Evolutionary conservation across 768 basidiomycete species (phyloP).

Genomic region (Pulveroboletus sp.): DNA sequence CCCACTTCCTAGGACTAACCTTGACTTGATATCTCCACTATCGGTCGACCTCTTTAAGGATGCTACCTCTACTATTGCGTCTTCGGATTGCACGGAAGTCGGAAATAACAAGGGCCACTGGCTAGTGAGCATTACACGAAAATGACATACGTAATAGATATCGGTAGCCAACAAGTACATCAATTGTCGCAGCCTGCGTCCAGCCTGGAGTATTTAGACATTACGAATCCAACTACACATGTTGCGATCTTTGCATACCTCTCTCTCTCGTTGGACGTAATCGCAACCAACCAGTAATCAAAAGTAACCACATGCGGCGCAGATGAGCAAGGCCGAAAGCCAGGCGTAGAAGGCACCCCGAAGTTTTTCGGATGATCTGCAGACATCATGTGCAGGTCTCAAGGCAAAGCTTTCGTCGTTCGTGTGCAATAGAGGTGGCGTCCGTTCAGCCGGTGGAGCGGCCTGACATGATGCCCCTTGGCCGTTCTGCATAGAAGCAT

Average conservation of each 20-base stretch:
- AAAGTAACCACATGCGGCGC: constrained; percentile 62
- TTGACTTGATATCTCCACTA: constrained; percentile 15
- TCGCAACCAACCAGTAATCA: constrained; percentile 55
- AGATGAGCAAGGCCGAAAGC: constrained; percentile 39
- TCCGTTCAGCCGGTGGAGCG: constrained; percentile 5
- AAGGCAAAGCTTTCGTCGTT: not conserved
- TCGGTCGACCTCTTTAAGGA: constrained; percentile 23
- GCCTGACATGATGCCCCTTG: not conserved
- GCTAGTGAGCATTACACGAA: constrained; percentile 26
- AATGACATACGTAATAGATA: constrained; percentile 3
- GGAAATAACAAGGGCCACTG: constrained; percentile 31
- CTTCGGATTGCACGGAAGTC: constrained; percentile 30
- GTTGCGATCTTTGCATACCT: not conserved
- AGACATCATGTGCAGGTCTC: constrained; percentile 12
- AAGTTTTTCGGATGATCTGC: constrained; percentile 33
- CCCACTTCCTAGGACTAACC: constrained; percentile 3
- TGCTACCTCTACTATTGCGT: constrained; percentile 24
- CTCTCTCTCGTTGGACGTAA: constrained; percentile 43
- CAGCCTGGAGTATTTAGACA: not conserved
- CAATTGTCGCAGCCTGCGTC: not conserved
- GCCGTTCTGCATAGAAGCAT: not conserved
- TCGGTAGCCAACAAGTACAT: not conserved
- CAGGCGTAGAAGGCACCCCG: constrained; percentile 50
- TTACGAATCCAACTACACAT: not conserved
- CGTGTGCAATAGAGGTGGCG: constrained; percentile 11